Percentiles rank a stretch among this genome's conserved stretches.
Conservation (phyloP, 139 green algal species). For the Coelastrella sp. region DNA sequence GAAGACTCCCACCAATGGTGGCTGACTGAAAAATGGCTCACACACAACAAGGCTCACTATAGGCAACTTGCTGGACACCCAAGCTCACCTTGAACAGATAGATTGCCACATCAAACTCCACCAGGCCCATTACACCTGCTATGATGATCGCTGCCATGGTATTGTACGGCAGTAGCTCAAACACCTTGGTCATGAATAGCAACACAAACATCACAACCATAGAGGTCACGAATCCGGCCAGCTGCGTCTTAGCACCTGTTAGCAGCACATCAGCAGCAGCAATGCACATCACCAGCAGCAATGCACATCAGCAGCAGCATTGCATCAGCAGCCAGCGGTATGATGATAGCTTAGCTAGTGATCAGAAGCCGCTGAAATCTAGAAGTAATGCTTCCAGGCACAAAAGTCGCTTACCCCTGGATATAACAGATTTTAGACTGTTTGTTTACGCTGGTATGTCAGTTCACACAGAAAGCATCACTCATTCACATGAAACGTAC, state of each 20-base stretch:
- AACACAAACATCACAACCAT: constrained; percentile 82
- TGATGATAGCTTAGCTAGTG: no score
- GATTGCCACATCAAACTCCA: constrained; percentile 71
- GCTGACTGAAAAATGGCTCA: no score
- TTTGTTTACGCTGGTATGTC: no score
- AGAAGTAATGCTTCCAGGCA: no score
- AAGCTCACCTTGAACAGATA: constrained; percentile 65
- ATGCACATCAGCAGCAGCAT: no score
- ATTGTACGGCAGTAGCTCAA: constrained; percentile 82
- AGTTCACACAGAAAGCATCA: neutral
- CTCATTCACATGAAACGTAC: no score
- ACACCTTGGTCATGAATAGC: constrained; percentile 81
- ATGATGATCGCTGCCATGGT: constrained; percentile 85
- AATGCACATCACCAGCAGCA: neutral
- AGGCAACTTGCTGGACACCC: no score
- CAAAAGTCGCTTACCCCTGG: no score
- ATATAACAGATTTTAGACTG: no score
- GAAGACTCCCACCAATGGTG: no score
- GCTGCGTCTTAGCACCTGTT: constrained; percentile 69
- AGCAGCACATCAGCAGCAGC: constrained; percentile 28
- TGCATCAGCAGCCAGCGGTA: no score
- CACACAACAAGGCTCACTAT: neutral
- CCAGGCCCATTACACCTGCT: constrained; percentile 69
- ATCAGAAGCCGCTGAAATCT: no score
- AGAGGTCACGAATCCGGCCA: constrained; percentile 57